Percentiles rank a stretch among this genome's conserved stretches.
phyloP scores from a whole-genome alignment of 2,329 filamentous ascomycete species.

The Didymellaceae sp. region DNA sequence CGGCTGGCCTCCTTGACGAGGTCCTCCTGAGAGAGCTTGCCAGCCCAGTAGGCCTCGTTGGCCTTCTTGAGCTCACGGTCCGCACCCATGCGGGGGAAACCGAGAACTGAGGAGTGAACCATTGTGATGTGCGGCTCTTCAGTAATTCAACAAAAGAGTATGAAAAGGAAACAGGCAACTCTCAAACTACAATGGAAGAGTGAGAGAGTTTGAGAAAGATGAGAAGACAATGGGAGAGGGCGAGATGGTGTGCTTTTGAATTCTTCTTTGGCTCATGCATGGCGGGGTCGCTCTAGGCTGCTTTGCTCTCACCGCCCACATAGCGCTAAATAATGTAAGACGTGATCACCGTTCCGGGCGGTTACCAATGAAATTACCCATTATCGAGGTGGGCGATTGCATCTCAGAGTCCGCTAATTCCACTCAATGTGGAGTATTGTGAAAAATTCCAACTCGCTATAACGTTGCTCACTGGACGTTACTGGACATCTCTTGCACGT shows the following conservation, averaged over 20 bases:
- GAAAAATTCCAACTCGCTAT: background rate
- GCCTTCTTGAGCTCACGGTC: slow-evolving; percentile 99
- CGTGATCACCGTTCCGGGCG: slow-evolving; percentile 9
- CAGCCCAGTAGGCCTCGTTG: slow-evolving; percentile 96
- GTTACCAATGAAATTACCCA: background rate
- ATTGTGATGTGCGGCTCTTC: slow-evolving; percentile 43
- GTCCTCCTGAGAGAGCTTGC: slow-evolving; percentile 90
- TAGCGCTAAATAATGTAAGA: slow-evolving; percentile 10
- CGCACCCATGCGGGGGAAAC: slow-evolving; percentile 98
- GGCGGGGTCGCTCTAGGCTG: slow-evolving; percentile 28
- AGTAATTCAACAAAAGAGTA: slow-evolving; percentile 20
- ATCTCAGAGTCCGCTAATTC: slow-evolving; percentile 1
- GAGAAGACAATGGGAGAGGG: slow-evolving; percentile 17
- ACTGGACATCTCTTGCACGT: background rate
- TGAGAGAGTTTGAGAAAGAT: slow-evolving; percentile 21
- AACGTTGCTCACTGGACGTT: slow-evolving; percentile 1
- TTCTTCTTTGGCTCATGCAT: slow-evolving; percentile 35
- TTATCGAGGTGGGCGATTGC: background rate
- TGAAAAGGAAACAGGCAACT: slow-evolving; percentile 9
- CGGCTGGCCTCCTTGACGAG: slow-evolving; percentile 95
- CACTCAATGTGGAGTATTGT: background rate
- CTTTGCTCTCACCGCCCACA: slow-evolving; percentile 17
- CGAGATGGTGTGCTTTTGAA: slow-evolving; percentile 47
- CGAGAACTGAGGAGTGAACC: slow-evolving; percentile 76
- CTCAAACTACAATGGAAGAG: slow-evolving; percentile 18